phyloP scores from a whole-genome alignment of 2,329 filamentous ascomycete genomes.

The Plenodomus lindquistii region DNA sequence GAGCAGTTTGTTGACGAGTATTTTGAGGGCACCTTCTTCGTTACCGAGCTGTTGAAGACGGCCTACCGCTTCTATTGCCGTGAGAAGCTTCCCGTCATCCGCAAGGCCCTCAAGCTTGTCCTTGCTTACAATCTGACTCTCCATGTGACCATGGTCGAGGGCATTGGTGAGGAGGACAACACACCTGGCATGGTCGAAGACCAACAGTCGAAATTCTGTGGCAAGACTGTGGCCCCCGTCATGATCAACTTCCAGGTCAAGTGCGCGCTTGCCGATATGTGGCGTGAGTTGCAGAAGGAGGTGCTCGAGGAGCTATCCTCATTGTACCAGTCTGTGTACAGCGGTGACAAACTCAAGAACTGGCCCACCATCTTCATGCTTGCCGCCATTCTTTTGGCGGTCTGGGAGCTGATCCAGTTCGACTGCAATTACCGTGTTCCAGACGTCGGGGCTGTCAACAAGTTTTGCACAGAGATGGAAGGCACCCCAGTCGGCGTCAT shows the following conservation, averaged over 20 bases:
- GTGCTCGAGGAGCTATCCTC: constrained; percentile 90
- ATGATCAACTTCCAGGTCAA: constrained; percentile 99
- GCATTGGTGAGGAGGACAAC: constrained; percentile 77
- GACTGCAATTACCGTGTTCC: constrained; percentile 95
- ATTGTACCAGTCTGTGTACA: constrained; percentile 97
- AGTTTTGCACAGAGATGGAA: constrained; percentile 98
- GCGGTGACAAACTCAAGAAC: constrained; percentile 95
- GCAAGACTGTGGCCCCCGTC: constrained; percentile 89
- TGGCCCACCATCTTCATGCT: constrained; percentile 99
- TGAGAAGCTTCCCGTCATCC: constrained; percentile 84
- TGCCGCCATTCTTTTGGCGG: constrained; percentile 85
- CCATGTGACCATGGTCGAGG: constrained; percentile 93
- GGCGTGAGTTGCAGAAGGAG: constrained; percentile 95
- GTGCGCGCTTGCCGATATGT: constrained; percentile 95
- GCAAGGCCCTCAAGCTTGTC: constrained; percentile 92
- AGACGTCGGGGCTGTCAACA: constrained; percentile 80
- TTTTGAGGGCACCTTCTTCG: constrained; percentile 92
- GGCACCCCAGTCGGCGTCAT: constrained; percentile 94
- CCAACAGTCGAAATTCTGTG: constrained; percentile 81
- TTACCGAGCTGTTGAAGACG: constrained; percentile 95
- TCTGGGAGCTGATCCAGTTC: constrained; percentile 99
- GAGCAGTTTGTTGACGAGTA: constrained; percentile 94
- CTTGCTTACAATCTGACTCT: constrained; percentile 94
- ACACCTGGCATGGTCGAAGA: constrained; percentile 85
- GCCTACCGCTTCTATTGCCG: constrained; percentile 91